Percentiles rank a stretch among this genome's conserved stretches.
Conservation (phyloP, 2,329 filamentous ascomycete species). For the Stenocarpella maydis region DNA sequence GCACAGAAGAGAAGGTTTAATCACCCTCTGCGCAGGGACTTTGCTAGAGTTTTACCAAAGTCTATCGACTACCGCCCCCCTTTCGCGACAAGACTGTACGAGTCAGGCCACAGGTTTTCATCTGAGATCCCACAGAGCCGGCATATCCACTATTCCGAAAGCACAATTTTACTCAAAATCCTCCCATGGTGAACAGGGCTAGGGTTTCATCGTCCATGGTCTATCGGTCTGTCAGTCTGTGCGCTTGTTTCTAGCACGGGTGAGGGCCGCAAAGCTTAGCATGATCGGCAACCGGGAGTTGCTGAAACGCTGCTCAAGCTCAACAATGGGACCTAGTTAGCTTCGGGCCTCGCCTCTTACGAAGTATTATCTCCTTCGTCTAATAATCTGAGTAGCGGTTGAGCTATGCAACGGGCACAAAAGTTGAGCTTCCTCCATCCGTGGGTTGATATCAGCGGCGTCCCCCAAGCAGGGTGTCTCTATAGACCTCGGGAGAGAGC, state of each 20-base stretch:
- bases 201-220: slow-evolving; percentile 21
- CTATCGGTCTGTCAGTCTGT: slow-evolving; percentile 20
- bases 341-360: background rate
- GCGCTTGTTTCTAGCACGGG: slow-evolving; percentile 14
- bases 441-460: slow-evolving; percentile 1
- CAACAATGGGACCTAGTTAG: background rate
- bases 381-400: background rate
- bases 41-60: background rate
- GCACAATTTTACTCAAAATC: background rate
- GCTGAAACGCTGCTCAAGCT: slow-evolving; percentile 13
- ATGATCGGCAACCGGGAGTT: slow-evolving; percentile 2
- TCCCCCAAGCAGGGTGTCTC: background rate
- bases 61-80: background rate
- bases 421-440: background rate
- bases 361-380: background rate
- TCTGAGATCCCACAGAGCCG: background rate
- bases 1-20: slow-evolving; percentile 1
- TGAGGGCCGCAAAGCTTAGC: slow-evolving; percentile 16
- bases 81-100: background rate
- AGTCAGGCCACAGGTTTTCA: slow-evolving; percentile 3
- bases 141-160: background rate
- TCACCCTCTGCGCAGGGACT: background rate
- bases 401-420: background rate
- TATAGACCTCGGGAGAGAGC: too few relatives aligned
- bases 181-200: background rate